These are phyloP conservation scores for Mortierella sp. DNA, from an alignment of 371 early-diverging fungal species.

Conservation along the genomic window DNA sequence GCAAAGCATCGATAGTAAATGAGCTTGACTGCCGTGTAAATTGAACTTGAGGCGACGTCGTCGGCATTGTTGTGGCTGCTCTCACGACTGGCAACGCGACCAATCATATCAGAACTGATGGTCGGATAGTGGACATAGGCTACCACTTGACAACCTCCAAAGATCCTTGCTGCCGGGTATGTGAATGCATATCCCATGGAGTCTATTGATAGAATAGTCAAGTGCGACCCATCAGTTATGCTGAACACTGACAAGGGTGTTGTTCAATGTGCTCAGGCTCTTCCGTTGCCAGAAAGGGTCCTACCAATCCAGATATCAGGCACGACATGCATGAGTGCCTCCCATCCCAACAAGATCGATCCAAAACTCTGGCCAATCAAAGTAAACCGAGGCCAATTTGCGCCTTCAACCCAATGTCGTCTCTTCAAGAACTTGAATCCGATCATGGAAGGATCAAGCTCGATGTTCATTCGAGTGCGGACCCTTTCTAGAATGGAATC, in stretches of 20 bases:
- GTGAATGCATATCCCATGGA: conserved; percentile 96
- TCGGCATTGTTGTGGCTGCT: conserved; percentile 74
- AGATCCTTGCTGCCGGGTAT: conserved; percentile 79
- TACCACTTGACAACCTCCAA: conserved; percentile 74
- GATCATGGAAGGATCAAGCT: conserved; percentile 65
- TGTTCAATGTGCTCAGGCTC: too few species aligned
- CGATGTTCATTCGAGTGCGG: conserved; percentile 79
- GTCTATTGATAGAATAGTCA: conserved; percentile 61
- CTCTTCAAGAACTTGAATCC: conserved; percentile 69
- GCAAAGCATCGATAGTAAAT: conserved; percentile 86
- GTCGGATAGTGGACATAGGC: conserved; percentile 97
- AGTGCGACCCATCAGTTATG: background rate
- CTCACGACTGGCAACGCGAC: conserved; percentile 75
- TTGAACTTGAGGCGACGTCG: conserved; percentile 61
- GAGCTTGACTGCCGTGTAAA: conserved; percentile 75
- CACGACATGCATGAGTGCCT: conserved; percentile 74
- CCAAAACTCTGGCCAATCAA: conserved; percentile 89
- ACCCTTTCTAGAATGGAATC: conserved; percentile 71
- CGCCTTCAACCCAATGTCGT: conserved; percentile 77
- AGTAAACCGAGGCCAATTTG: conserved; percentile 81
- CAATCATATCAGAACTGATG: conserved; percentile 96
- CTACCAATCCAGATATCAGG: conserved; percentile 90
- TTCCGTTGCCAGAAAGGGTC: too few species aligned
- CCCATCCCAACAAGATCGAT: conserved; percentile 78
- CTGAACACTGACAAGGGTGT: too few species aligned